Percentiles rank a stretch among this genome's conserved stretches.
Evolutionary conservation across 2,329 filamentous ascomycete species (phyloP).

Genomic region (Lasiodiplodia sp.): DNA sequence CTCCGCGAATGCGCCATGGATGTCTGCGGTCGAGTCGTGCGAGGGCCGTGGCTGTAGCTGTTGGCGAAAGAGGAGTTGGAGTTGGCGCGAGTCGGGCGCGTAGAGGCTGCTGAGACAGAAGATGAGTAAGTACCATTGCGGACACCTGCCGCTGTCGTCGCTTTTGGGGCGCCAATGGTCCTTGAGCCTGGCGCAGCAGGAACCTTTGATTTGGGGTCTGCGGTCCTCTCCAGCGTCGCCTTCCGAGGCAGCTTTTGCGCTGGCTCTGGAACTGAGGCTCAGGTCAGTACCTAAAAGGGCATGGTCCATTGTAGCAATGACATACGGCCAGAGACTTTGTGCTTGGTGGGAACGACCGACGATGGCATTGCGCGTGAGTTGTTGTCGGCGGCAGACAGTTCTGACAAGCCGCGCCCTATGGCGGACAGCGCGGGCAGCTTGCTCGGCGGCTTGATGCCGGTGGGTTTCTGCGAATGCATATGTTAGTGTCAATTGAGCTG

Average conservation of each 20-base stretch:
- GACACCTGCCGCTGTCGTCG: conserved; percentile 51
- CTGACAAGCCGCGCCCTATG: conserved; percentile 48
- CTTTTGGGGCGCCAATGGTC: conserved; percentile 53
- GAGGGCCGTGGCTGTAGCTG: conserved; percentile 62
- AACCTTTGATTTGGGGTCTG: conserved; percentile 52
- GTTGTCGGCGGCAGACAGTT: conserved; percentile 60
- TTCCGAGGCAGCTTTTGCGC: conserved; percentile 54
- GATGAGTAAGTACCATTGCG: conserved; percentile 44
- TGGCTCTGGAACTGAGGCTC: conserved; percentile 53
- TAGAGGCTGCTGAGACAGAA: conserved; percentile 50
- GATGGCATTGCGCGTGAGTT: conserved; percentile 60
- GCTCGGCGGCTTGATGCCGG: conserved; percentile 45
- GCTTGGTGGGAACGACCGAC: conserved; percentile 55
- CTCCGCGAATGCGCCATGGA: conserved; percentile 60
- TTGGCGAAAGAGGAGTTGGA: conserved; percentile 60
- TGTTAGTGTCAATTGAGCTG: conserved; percentile 6
- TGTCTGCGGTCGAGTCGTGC: conserved; percentile 61
- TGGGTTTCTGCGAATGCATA: conserved; percentile 30
- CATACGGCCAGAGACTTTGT: conserved; percentile 60
- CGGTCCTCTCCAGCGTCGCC: conserved; percentile 57
- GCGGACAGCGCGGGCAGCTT: conserved; percentile 40
- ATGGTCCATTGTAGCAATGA: conserved; percentile 35
- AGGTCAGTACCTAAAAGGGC: conserved; percentile 35
- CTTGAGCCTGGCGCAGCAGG: conserved; percentile 53
- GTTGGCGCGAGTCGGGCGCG: conserved; percentile 36